These are phyloP conservation scores for Saitozyma sp. DNA, from an alignment of 768 basidiomycete species.

Conservation along the genomic window DNA sequence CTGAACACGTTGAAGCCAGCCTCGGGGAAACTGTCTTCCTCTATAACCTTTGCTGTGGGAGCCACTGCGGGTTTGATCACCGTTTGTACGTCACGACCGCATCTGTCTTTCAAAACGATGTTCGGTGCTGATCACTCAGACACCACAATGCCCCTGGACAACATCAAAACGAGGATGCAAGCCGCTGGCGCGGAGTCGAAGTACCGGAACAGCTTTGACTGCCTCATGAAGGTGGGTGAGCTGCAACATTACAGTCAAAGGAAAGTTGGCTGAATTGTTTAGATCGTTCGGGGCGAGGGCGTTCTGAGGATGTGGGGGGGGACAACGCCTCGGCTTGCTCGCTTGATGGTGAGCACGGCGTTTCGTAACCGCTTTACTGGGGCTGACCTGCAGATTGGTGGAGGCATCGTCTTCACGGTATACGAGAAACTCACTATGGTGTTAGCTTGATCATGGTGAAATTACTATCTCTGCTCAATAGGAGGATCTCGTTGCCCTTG, in stretches of 20 bases:
- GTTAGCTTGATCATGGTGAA: no score
- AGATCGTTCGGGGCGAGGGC: conserved; percentile 88
- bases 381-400: conserved; percentile 67
- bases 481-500: no score
- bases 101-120: background rate
- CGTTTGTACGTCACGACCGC: conserved; percentile 68
- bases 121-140: conserved; percentile 1
- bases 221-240: conserved; percentile 47
- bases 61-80: conserved; percentile 88
- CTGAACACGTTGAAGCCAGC: conserved; percentile 66
- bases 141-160: conserved; percentile 54
- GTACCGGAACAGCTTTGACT: conserved; percentile 90
- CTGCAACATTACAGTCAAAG: background rate
- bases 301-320: conserved; percentile 85
- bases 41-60: conserved; percentile 70
- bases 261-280: conserved; percentile 58
- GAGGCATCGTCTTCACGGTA: conserved; percentile 83
- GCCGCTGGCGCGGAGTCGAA: conserved; percentile 72
- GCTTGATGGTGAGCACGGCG: conserved; percentile 79
- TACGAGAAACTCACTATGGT: no score
- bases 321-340: conserved; percentile 77
- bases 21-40: conserved; percentile 77
- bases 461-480: no score
- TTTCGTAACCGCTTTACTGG: conserved; percentile 45
- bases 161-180: conserved; percentile 98